Percentiles rank a stretch among this genome's conserved stretches.
Conservation (phyloP, 495 filamentous ascomycete genomes). For the Aspergillus nanangensis region DNA sequence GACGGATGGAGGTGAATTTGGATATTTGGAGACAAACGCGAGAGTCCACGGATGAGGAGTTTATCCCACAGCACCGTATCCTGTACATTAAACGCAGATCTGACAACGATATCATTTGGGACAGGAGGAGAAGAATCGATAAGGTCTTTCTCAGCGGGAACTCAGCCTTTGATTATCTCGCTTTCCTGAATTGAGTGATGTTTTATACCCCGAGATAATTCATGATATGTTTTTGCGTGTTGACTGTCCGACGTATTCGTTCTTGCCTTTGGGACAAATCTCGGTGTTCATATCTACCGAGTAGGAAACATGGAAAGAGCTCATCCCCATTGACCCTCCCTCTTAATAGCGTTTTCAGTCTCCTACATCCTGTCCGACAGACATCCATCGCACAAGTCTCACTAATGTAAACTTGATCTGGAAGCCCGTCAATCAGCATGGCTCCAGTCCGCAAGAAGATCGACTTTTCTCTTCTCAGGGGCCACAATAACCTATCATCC, state of each 20-base stretch:
- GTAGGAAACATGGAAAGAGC: no score
- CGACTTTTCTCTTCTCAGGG: conserved; percentile 15
- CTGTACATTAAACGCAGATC: conserved; percentile 60
- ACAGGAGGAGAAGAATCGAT: conserved; percentile 51
- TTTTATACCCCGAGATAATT: no score
- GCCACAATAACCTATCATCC: conserved; percentile 11
- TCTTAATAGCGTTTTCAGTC: no score
- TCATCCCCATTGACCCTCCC: no score
- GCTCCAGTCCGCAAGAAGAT: conserved; percentile 10
- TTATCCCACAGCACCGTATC: conserved; percentile 78
- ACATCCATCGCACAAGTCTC: no score
- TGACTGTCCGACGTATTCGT: no score
- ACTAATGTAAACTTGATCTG: no score
- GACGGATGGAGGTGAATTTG: conserved; percentile 57
- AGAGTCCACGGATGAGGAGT: conserved; percentile 77
- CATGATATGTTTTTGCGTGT: neutral
- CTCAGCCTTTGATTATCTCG: conserved; percentile 32
- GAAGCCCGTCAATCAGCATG: no score
- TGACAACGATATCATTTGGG: conserved; percentile 51
- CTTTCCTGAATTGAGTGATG: conserved; percentile 23
- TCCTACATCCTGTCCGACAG: no score
- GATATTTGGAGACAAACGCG: conserved; percentile 68
- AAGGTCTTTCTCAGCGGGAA: conserved; percentile 56
- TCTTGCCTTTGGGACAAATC: no score
- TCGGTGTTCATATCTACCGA: no score